Evolutionary conservation across 768 basidiomycete species (phyloP).

Genomic region (Lactarius trivialis): DNA sequence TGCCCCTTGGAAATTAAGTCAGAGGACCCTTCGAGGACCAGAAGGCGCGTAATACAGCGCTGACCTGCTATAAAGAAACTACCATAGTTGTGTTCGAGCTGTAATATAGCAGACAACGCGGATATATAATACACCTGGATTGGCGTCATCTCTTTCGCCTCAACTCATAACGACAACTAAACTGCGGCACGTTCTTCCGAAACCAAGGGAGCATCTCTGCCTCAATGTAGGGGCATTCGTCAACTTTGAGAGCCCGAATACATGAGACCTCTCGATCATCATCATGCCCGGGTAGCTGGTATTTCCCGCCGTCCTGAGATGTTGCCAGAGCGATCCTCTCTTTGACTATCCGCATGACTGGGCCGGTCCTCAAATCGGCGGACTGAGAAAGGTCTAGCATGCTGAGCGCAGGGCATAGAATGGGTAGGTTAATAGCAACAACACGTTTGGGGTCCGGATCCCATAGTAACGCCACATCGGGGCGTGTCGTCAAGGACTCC

Average conservation of each 20-base stretch:
- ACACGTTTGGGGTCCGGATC: too few species aligned
- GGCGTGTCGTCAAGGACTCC: conserved; percentile 9
- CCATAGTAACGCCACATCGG: too few species aligned
- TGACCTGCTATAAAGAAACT: conserved; percentile 60
- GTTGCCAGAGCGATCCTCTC: too few species aligned
- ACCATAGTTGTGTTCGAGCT: conserved; percentile 16
- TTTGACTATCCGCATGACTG: too few species aligned
- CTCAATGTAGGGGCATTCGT: conserved; percentile 21
- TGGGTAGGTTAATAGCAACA: too few species aligned
- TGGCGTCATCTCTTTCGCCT: conserved; percentile 16
- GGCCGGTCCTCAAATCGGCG: too few species aligned
- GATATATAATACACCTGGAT: not conserved
- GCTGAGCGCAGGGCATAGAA: conserved; percentile 17
- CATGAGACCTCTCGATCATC: conserved; percentile 3
- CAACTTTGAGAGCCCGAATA: conserved; percentile 13
- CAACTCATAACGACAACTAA: conserved; percentile 13
- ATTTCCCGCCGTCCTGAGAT: too few species aligned
- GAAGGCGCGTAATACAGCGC: conserved; percentile 3
- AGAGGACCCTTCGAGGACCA: not conserved
- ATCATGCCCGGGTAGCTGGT: not conserved
- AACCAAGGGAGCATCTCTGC: conserved; percentile 21
- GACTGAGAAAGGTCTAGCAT: too few species aligned
- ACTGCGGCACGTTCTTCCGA: conserved; percentile 12
- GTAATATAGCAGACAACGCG: not conserved
- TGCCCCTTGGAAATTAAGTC: conserved; percentile 34